Conservation (phyloP, 306 rosid species). For the Vachellia pachyceras region DNA sequence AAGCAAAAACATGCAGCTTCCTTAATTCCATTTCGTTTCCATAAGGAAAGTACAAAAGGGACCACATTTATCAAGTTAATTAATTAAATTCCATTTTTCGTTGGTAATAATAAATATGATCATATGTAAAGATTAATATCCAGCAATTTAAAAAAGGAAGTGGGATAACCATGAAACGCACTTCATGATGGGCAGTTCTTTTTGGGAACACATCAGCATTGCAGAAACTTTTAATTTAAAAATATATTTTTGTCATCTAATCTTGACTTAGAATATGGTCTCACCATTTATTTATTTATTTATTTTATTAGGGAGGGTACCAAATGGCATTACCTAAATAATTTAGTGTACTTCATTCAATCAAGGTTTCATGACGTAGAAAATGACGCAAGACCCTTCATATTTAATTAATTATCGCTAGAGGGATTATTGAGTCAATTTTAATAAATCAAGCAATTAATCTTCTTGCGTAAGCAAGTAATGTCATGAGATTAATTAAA, state of each 20-base stretch:
- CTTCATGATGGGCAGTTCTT: not conserved
- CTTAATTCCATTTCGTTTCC: not conserved
- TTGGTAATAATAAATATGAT: not conserved
- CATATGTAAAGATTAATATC: not conserved
- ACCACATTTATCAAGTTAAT: slow-evolving; percentile 5
- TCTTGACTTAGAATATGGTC: slow-evolving; percentile 30
- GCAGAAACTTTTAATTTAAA: not conserved
- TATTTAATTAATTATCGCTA: not conserved
- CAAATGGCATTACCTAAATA: not conserved
- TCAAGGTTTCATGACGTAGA: not conserved
- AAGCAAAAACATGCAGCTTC: slow-evolving; percentile 16
- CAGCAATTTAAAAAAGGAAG: not conserved
- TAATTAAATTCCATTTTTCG: not conserved
- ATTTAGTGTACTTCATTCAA: slow-evolving; percentile 27
- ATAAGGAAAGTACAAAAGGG: slow-evolving; percentile 20
- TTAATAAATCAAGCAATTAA: not conserved
- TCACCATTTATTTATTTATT: not conserved
- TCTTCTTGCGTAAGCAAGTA: not conserved
- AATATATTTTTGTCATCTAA: not conserved
- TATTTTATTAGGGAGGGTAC: not conserved
- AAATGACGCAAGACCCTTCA: not conserved
- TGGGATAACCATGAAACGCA: not conserved
- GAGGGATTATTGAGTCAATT: not conserved
- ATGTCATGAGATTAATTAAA: not conserved
- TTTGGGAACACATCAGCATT: not conserved